Base-by-base conservation (phyloP, 164 flowering plant genomes). In the Taxillus chinensis region DNA sequence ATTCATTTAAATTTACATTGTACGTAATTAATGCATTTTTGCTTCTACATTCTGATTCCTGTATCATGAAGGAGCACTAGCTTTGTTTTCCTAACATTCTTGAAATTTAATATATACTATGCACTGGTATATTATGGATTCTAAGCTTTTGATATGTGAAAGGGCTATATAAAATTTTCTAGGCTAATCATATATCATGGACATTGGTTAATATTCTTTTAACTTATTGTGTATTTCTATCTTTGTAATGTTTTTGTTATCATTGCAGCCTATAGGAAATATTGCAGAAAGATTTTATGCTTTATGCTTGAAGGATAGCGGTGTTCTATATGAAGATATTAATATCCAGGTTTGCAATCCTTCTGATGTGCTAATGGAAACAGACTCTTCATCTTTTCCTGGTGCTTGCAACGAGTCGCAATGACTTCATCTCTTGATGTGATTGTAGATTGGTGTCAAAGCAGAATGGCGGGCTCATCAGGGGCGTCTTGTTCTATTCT, bases 391-490 rank as follows among this genome's bases (percentile, higher is more conserved):
- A 16, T 16, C 15, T 41, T 39, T 49, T 45, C 43, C 2, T 66
- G 42, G 37, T 40, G 49, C 38, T 46, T 3, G 5, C 17, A 11
- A 48, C 27, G 45, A 2, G 3, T 16, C 43, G 0, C 17, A 55
- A 16, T 59, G 27, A 51, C 43, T 60, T 67, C 49, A 5, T 55
- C 52, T 16, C 59, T 40, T 45, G 37, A 41, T 62, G 3, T 52
- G 12, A 15, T 66, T 55, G 16, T 71, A 95, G 99, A 89, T 95
- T 78, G 98, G 99, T 60, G 74, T 89, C 6, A 95, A 95, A 75
- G 96, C 99, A 50, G 97, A 95, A 52, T 95, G 99, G 99, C 78
- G 89, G 65, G 81, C 79, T 12, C 92, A 87, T 64, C 98, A 85
- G 64, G 99, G 99, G 2, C 87, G 93, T 43, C 83, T 91, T 67